phyloP scores from a whole-genome alignment of 495 filamentous ascomycete genomes.

The Lasiosphaeriaceae sp. region DNA sequence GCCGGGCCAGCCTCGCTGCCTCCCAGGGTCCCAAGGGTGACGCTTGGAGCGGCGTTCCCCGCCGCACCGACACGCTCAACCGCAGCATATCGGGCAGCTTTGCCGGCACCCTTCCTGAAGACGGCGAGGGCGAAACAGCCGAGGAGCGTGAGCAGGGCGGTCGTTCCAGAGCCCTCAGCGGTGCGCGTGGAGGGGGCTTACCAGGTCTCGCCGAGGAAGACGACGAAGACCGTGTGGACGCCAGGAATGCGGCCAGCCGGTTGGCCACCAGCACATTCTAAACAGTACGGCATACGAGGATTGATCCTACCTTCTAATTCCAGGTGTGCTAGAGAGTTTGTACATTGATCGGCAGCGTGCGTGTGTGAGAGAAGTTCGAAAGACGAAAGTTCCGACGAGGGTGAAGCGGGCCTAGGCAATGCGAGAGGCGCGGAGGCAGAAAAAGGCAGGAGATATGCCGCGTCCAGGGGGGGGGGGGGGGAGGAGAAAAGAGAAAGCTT shows the following conservation, averaged over 20 bases:
- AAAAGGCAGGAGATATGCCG: too few species aligned
- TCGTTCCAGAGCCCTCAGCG: constrained; percentile 53
- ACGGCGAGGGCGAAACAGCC: constrained; percentile 43
- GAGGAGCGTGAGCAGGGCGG: constrained; percentile 37
- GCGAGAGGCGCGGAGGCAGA: too few species aligned
- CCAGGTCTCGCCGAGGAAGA: constrained; percentile 73
- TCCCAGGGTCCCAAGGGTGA: constrained; percentile 95
- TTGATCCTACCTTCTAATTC: background rate
- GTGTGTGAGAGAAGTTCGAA: too few species aligned
- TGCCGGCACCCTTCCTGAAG: constrained; percentile 26
- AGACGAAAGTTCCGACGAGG: too few species aligned
- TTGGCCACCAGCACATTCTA: constrained; percentile 92
- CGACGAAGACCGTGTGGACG: constrained; percentile 92
- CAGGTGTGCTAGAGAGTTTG: background rate
- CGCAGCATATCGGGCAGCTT: constrained; percentile 75
- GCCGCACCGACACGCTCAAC: constrained; percentile 68
- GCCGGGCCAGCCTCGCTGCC: constrained; percentile 72
- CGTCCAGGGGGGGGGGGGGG: too few species aligned
- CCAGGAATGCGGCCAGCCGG: constrained; percentile 88
- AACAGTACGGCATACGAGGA: background rate
- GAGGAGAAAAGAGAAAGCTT: too few species aligned
- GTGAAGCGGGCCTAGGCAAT: too few species aligned
- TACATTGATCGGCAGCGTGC: background rate
- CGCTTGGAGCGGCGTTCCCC: constrained; percentile 91
- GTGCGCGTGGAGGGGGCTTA: constrained; percentile 43